Evolutionary conservation across 352 stramenopile species (phyloP), one percentile per base, ranked within the genome.

Genomic region (Phytophthora cactorum): DNA sequence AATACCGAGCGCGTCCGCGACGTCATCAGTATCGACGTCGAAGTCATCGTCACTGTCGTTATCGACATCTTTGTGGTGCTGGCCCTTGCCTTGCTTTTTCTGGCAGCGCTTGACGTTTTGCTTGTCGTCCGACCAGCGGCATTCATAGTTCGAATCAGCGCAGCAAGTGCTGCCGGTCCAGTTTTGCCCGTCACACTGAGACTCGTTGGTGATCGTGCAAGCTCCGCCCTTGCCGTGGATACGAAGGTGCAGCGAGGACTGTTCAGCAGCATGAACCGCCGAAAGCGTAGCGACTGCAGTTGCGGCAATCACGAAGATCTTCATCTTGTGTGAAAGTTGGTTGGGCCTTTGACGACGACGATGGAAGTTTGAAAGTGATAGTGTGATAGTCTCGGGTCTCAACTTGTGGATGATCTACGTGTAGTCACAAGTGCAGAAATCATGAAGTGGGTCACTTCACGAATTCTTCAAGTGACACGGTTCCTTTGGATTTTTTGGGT

Each of bases 121-220:
- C n/a, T n/a, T n/a, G 44, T 69, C 46, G 12, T 69, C 60, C 2
- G 52, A 68, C 53, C 11, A 41, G 59, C 59, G 59, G 52, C 66
- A 69, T 25, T 73, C 66, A 10, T 73, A 68, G 46, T 55, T 68
- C 3, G 59, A 22, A 17, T 73, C 59, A n/a, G 45, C 50, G 15
- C 63, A 71, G 41, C 63, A 71, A 7, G 66, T 69, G 43, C 60
- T 65, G 9, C 47, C 49, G 5, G 59, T 65, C 66, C 59, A 68
- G 52, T 60, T 73, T 41, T 63, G 60, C 11, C 59, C 66, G 36
- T 67, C 53, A 31, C 53, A 70, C 25, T 73, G 59, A 1, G 59
- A 65, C 52, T 70, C 52, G 54, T 66, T 71, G 2, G 49, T 52
- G 51, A 66, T 70, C 1, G 64, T 54, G 44, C 64, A 67, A 1